These are phyloP conservation scores for Boletus edulis DNA, from an alignment of 768 basidiomycete species.

Conservation along the genomic window DNA sequence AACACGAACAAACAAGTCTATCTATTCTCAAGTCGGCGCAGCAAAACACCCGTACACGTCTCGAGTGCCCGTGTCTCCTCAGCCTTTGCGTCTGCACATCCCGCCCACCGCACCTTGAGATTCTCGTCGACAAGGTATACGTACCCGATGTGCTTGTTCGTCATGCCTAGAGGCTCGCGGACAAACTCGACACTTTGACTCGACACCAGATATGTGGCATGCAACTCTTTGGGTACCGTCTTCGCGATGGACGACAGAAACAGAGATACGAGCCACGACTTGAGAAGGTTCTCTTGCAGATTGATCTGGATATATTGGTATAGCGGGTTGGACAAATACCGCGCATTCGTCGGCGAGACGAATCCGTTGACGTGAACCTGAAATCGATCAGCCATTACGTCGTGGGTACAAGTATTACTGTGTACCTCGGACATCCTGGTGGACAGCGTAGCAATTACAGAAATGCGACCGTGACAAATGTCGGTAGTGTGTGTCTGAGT, in stretches of 20 bases:
- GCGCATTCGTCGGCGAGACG: constrained; percentile 50
- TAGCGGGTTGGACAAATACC: constrained; percentile 51
- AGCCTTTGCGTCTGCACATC: constrained; percentile 75
- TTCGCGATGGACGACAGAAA: constrained; percentile 75
- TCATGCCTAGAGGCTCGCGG: constrained; percentile 81
- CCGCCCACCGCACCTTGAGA: constrained; percentile 88
- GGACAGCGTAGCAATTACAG: constrained; percentile 78
- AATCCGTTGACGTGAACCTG: constrained; percentile 82
- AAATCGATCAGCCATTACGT: not conserved
- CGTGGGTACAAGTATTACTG: not conserved
- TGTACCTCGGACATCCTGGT: constrained; percentile 85
- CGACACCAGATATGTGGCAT: constrained; percentile 75
- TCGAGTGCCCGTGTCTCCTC: constrained; percentile 72
- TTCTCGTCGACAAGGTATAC: constrained; percentile 88
- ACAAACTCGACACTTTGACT: constrained; percentile 83
- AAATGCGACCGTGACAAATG: constrained; percentile 72
- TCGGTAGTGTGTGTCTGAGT: constrained; percentile 70
- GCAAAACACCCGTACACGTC: constrained; percentile 64
- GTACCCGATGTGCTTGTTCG: constrained; percentile 89
- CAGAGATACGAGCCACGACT: constrained; percentile 84
- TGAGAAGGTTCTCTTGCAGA: constrained; percentile 90
- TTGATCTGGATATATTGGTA: constrained; percentile 86
- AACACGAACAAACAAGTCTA: constrained; percentile 26
- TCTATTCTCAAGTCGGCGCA: constrained; percentile 50
- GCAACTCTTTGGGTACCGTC: constrained; percentile 59